Conservation (phyloP, 1,284 basidiomycete species). For the Meripilus lineatus region DNA sequence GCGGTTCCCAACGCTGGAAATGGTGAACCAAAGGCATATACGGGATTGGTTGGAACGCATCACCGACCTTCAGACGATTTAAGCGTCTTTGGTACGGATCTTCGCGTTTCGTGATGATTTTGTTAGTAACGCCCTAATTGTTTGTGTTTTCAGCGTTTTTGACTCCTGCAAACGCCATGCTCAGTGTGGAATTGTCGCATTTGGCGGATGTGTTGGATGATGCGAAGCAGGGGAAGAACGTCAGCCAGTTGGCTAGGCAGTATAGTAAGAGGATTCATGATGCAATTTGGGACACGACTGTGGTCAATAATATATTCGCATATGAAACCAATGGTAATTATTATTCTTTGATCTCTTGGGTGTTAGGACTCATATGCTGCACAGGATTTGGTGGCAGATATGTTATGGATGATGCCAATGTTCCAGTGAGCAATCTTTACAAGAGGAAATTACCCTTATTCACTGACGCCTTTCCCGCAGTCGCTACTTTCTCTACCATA, state of each 20-base stretch:
- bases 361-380: background rate
- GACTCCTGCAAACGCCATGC: slow-evolving; percentile 76
- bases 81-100: slow-evolving; percentile 52
- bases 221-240: slow-evolving; percentile 40
- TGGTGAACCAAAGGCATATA: slow-evolving; percentile 63
- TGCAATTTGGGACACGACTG: slow-evolving; percentile 62
- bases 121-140: background rate
- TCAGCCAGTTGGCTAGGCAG: slow-evolving; percentile 49
- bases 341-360: slow-evolving; percentile 5
- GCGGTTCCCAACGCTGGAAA: slow-evolving; percentile 62
- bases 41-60: slow-evolving; percentile 63
- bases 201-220: slow-evolving; percentile 57
- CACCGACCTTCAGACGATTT: slow-evolving; percentile 76
- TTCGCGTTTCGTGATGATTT: background rate
- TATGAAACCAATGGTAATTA: slow-evolving; percentile 73
- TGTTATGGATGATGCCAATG: slow-evolving; percentile 80
- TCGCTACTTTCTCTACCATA: slow-evolving; percentile 74
- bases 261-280: slow-evolving; percentile 57
- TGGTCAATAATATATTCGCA: slow-evolving; percentile 63
- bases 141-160: slow-evolving; percentile 49
- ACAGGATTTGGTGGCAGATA: slow-evolving; percentile 61
- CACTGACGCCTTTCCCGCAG: slow-evolving; percentile 26
- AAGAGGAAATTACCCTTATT: background rate
- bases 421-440: slow-evolving; percentile 48
- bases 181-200: slow-evolving; percentile 64